phyloP scores from a whole-genome alignment of 1,284 basidiomycete species.

The Cutaneotrichosporon mucoides region DNA sequence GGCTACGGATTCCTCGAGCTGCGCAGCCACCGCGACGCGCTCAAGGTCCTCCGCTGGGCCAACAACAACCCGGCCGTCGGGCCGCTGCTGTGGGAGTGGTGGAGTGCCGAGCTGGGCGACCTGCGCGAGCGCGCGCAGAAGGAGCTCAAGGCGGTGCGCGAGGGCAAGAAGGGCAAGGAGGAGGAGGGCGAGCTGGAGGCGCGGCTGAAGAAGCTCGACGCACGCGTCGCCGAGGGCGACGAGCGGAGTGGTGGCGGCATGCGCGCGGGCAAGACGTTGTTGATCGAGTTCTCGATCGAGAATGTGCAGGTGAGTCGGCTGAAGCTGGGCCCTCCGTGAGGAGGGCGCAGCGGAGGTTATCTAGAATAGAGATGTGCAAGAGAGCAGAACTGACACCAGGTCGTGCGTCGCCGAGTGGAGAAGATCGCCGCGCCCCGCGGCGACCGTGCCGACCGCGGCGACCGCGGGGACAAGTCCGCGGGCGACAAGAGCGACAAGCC shows the following conservation, averaged over 20 bases:
- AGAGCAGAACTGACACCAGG: slow-evolving; percentile 22
- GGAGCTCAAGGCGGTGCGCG: slow-evolving; percentile 22
- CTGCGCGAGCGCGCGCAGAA: slow-evolving; percentile 60
- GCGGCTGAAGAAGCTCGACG: slow-evolving; percentile 51
- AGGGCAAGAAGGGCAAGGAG: slow-evolving; percentile 29
- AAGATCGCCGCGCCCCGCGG: slow-evolving; percentile 29
- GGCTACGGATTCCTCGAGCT: slow-evolving; percentile 97
- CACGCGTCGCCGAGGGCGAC: slow-evolving; percentile 39
- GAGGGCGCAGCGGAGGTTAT: too few species aligned
- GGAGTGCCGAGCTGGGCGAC: slow-evolving; percentile 72
- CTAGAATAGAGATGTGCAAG: too few species aligned
- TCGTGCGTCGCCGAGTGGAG: slow-evolving; percentile 46
- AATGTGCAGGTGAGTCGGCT: slow-evolving; percentile 67
- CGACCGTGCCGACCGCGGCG: neutral
- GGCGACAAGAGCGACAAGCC: neutral
- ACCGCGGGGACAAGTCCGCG: too few species aligned
- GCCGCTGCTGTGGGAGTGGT: slow-evolving; percentile 70
- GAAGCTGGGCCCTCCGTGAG: neutral
- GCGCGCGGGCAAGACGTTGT: slow-evolving; percentile 60
- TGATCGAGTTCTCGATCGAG: slow-evolving; percentile 90
- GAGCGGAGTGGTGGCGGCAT: slow-evolving; percentile 40
- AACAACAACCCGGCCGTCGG: slow-evolving; percentile 77
- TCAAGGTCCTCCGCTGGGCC: slow-evolving; percentile 86
- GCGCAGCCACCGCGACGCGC: slow-evolving; percentile 77
- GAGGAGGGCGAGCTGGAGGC: slow-evolving; percentile 46